These are phyloP conservation scores for Wickerhamiella galacta DNA, from an alignment of 805 yeast species.

Conservation along the genomic window DNA sequence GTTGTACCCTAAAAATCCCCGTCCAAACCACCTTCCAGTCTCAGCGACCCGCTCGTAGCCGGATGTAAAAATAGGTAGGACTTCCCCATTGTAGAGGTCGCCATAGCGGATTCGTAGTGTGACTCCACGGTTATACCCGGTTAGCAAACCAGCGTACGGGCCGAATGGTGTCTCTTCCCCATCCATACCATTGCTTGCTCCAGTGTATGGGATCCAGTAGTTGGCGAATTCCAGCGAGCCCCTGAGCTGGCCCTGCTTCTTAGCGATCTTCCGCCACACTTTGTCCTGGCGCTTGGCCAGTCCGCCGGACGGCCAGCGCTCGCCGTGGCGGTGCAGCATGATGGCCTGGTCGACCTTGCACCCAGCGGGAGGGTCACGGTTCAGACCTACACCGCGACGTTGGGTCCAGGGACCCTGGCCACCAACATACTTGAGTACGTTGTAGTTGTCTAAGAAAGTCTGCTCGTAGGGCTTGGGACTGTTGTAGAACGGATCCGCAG, in stretches of 20 bases:
- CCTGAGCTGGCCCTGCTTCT: slow-evolving; percentile 4
- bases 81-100: slow-evolving; percentile 24
- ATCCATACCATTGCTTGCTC: too few relatives aligned
- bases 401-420: slow-evolving; percentile 37
- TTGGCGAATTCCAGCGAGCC: slow-evolving; percentile 34
- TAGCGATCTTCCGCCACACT: slow-evolving; percentile 7
- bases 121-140: slow-evolving; percentile 31
- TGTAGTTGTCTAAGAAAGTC: slow-evolving; percentile 27
- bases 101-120: slow-evolving; percentile 29
- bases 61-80: slow-evolving; percentile 29
- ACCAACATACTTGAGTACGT: slow-evolving; percentile 30
- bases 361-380: slow-evolving; percentile 34
- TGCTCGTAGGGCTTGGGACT: slow-evolving; percentile 14
- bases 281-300: slow-evolving; percentile 6
- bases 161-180: too few relatives aligned
- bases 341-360: slow-evolving; percentile 40
- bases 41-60: slow-evolving; percentile 24
- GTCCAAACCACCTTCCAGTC: slow-evolving; percentile 38
- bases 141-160: slow-evolving; percentile 32
- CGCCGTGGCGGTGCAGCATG: slow-evolving; percentile 40
- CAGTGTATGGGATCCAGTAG: slow-evolving; percentile 30
- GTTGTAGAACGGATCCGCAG: slow-evolving; percentile 5
- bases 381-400: slow-evolving; percentile 36
- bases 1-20: slow-evolving; percentile 39
- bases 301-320: slow-evolving; percentile 30